Evolutionary conservation across 108 stramenopile species (phyloP), one percentile per base, ranked within the genome.

Genomic region (Conticribra weissflogii): DNA sequence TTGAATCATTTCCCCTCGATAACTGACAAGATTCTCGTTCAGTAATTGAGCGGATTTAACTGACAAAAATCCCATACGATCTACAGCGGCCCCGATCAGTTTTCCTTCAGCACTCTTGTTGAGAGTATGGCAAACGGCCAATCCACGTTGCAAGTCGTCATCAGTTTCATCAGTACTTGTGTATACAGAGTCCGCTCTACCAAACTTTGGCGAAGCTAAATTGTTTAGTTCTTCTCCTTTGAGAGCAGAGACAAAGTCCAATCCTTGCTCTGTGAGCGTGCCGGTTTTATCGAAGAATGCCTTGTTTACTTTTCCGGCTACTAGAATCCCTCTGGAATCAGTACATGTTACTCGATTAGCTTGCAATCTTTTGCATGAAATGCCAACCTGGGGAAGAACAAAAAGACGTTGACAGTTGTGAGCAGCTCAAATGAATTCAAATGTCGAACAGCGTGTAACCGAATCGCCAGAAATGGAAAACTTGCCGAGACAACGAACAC

Each of bases 241-340:
- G 17, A 56, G 48, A 1, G 70, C 76, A 56, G 75, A 75, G n/a
- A 84, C 12, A 58, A 86, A 87, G 8, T 84, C 77, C 25, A 90
- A 46, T 12, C 89, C 89, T 57, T 86, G 82, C 23, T 88, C 74
- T 25, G 89, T 90, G 24, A 90, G 54, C n/a, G 89, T 90, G 0
- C 89, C 89, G 0, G 94, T 95, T 61, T 95, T 95, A 71, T 95
- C 94, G 74, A 95, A 95, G 76, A 91, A 88, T 1, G 81, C 85
- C 21, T 55, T 50, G 24, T 80, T 70, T 3, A 95, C 92, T 59
- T 92, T 92, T 0, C 91, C 94, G 41, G 94, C 91, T 5, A 93
- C 80, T 2, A 91, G 81, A 50, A 95, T 88, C 3, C 81, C 79
- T 31, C 72, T 73, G 0, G 90, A 75, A 57, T 93, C 83, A 33